Base-by-base conservation (phyloP, 2,329 filamentous ascomycete species). In the Chrysosporium keratinophilum region DNA sequence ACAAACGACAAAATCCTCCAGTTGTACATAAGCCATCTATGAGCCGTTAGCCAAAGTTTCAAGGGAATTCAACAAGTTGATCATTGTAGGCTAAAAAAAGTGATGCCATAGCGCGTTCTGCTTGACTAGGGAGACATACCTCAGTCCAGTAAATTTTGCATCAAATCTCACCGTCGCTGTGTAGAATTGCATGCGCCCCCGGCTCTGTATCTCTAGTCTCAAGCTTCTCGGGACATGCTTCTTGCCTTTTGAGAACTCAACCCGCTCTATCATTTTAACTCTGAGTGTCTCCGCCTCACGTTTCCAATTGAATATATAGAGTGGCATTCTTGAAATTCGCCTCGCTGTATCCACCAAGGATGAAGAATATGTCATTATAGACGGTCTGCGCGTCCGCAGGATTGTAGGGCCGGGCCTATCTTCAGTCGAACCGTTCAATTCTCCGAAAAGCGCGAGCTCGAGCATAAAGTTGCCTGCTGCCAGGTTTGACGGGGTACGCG, bases 381-480 rank as follows among this genome's bases (percentile, higher is more conserved):
- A 85, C 0, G 89, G 82, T 6, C 93, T 79, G 4, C 86, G 79
- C 0, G 87, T 85, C 39, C 73, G 77, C 60, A 82, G 79, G 1
- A 87, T 70, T 1, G 83, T 65, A 17, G 58, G 54, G 1, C 62
- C 67, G 5, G 69, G 63, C n/a, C 59, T 59, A 50, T 67, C 66
- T n/a, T 58, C 54, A 17, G 60, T 58, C 1, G 55, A 61, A 3
- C 62, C 41, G 15, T 66, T 7, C 70, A 69, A 20, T 69, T 67
- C 20, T 71, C 70, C 23, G 76, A 76, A 48, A 87, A 77, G 50
- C 95, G 78, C 56, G 82, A 79, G 73, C 45, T 87, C 84, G 15
- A 97, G 74, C 93, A 98, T 98, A 75, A 96, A 97, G 71, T 97
- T 97, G 28, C 93, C 93, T 12, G 80, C 79, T 1, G 78, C 79